A percentile compares a stretch with the other conserved stretches of the same genome.
Evolutionary conservation across 2,329 filamentous ascomycete genomes (phyloP).

Genomic region (Ilyonectria mors-panacis): DNA sequence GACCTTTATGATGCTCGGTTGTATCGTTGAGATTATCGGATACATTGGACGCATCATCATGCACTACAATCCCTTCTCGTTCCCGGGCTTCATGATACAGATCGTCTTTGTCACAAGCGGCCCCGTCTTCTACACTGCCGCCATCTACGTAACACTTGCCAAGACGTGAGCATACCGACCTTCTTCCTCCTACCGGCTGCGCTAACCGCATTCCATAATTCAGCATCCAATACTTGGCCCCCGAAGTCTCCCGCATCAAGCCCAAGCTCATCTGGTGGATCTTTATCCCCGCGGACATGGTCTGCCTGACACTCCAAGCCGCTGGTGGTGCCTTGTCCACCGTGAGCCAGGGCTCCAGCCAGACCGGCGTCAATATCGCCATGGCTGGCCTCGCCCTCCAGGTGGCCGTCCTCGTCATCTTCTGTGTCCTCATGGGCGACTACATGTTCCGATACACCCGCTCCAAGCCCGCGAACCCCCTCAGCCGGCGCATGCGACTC

Average conservation of each 20-base stretch:
- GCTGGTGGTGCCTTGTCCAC: slow-evolving; percentile 68
- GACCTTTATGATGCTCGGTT: slow-evolving; percentile 67
- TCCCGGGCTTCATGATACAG: slow-evolving; percentile 74
- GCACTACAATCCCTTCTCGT: slow-evolving; percentile 69
- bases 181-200: rapidly evolving
- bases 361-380: slow-evolving; percentile 56
- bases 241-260: slow-evolving; percentile 57
- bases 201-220: not conserved
- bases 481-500: slow-evolving; percentile 48
- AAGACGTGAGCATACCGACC: slow-evolving; percentile 49
- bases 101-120: slow-evolving; percentile 64
- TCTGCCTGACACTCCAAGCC: slow-evolving; percentile 70
- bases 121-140: slow-evolving; percentile 65
- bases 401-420: slow-evolving; percentile 68
- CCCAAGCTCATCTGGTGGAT: slow-evolving; percentile 60
- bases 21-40: slow-evolving; percentile 71
- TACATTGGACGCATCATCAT: slow-evolving; percentile 72
- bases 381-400: slow-evolving; percentile 71
- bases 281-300: slow-evolving; percentile 67
- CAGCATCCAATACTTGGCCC: slow-evolving; percentile 58
- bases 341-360: slow-evolving; percentile 60
- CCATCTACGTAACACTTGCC: slow-evolving; percentile 74
- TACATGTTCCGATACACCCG: slow-evolving; percentile 62
- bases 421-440: slow-evolving; percentile 63
- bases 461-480: slow-evolving; percentile 24